Percentiles rank a stretch among this genome's conserved stretches.
Evolutionary conservation across 2,329 filamentous ascomycete genomes (phyloP).

Genomic region (Huntiella savannae): DNA sequence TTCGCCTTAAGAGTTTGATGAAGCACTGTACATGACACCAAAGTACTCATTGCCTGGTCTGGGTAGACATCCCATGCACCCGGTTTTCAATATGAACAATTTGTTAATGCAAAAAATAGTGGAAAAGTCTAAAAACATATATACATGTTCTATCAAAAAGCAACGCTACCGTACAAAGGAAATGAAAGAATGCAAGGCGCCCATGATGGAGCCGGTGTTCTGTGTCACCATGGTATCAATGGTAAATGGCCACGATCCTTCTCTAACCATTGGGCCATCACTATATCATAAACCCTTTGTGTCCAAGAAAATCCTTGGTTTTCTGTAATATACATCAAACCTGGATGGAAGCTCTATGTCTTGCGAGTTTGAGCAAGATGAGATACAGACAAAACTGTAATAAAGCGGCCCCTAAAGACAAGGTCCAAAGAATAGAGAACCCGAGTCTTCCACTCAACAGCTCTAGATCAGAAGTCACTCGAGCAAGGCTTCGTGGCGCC

Average conservation of each 20-base stretch:
- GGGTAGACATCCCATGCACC: no score
- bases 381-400: conserved; percentile 3
- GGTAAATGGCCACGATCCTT: no score
- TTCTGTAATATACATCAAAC: background rate
- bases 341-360: background rate
- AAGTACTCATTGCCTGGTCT: no score
- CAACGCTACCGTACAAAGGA: no score
- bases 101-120: no score
- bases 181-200: no score
- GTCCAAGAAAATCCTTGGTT: background rate
- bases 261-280: no score
- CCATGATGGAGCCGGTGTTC: no score
- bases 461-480: background rate
- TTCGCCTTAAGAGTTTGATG: background rate
- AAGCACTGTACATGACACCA: conserved; percentile 4
- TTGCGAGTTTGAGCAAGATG: background rate
- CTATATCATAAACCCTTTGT: background rate
- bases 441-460: background rate
- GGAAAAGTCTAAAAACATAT: no score
- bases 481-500: background rate
- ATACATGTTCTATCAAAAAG: no score
- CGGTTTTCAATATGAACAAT: no score
- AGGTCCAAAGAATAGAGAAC: conserved; percentile 2
- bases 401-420: background rate
- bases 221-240: no score